Base-by-base conservation (phyloP, 257 asterid genomes). In the Capsicum rhomboideum region DNA sequence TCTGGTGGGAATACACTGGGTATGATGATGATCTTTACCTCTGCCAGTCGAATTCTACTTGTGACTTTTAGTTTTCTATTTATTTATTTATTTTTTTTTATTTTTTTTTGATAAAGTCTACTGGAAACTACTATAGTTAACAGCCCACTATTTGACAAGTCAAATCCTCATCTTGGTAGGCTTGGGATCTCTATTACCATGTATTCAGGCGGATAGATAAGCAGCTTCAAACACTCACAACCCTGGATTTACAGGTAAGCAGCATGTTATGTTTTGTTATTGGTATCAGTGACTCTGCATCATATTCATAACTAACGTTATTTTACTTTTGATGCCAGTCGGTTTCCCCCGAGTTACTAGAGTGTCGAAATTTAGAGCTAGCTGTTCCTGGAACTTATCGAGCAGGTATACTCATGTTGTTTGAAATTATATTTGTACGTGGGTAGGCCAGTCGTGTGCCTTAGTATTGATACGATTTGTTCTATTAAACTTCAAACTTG, bases 351-450 rank as follows among this genome's bases (percentile, higher is more conserved):
- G 99, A 92, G 79, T 88, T 97, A 81, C 89, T 97, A 86, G 96
- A 93, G 83, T 97, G 99, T 92, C 95, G 94, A 79, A 89, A 95
- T 86, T 90, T 97, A 84, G 97, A 92, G 89, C 90, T 97, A 86
- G 99, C 99, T 68, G 98, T 97, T 85, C 99, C 99, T 85, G 99
- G 99, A 89, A 93, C 99, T 78, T 97, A 97, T 87, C 94, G 88
- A 86, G 97, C 99, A 78, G 99, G 99, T 95, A 85, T 46, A 79
- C 59, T 34, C 8, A 44, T 20, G 81, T 58, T 63, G 34, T 61
- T 78, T 23, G 28, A 72, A 18, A 42, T 83, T 52, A 50, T 77
- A 77, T 4, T 16, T 6, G 16, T 18, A 49, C 81, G 16, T 52
- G 63, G 63, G 49, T 63, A 68, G 7, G 5, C 54, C 55, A 58